Base-by-base conservation (phyloP, 768 basidiomycete genomes). In the Leccinum rimulosum region DNA sequence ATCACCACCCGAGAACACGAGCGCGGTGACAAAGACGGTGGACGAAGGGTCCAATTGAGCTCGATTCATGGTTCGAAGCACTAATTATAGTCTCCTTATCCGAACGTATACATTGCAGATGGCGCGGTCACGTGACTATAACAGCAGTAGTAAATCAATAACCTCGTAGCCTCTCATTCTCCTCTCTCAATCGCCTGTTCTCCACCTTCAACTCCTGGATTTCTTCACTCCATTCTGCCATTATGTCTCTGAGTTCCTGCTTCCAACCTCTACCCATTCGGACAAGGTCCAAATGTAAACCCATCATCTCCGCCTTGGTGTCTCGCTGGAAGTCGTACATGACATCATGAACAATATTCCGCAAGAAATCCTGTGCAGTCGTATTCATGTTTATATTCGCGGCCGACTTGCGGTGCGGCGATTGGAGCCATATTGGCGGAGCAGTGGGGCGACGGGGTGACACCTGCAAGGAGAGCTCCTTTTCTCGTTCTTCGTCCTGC, bases 321-420 rank as follows among this genome's bases (percentile, higher is more conserved):
- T 91, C 88, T 61, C 79, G 77, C 68, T 85, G 86, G 66, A 83
- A 87, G 62, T 91, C 89, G 62, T 79, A 82, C 84, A 91, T 84
- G 58, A 84, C 86, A 56, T 91, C 89, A 49, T 81, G 79, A 54
- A 91, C 81, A 55, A 89, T 83, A 25, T 78, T 78, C 56, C 83
- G 82, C 59, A 91, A 70, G 28, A 90, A 76, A 43, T 87, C 85
- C 52, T 88, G 84, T 65, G 68, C 72, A 11, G 73, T 68, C 1
- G 66, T 71, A 38, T 68, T 70, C 62, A 65, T 75, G 58, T 66
- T 71, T 47, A 69, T 59, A 52, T 61, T 63, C 10, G 62, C 53
- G 12, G 58, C 6, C 4, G 64, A 58, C 27, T 69, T 76, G 54
- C 69, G 77, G 55, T 68, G 74, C 35, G 80, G 80, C 30, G 78